Conservation (phyloP, 2,329 filamentous ascomycete genomes). For the Cryphonectria japonica region DNA sequence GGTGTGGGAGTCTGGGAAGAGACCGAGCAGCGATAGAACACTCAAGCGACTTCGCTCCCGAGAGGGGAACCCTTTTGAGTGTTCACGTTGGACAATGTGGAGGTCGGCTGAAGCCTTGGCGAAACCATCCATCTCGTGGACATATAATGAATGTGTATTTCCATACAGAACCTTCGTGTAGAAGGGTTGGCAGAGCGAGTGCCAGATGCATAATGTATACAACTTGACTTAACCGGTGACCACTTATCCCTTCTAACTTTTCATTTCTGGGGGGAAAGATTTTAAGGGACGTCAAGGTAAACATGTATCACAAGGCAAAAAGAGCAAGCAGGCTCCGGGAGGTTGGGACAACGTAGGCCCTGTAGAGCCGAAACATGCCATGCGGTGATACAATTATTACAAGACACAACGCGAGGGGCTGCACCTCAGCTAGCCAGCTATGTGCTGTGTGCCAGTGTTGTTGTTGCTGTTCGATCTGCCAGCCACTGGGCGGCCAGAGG, state of each 20-base stretch:
- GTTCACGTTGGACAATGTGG: too few species aligned
- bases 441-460: not conserved
- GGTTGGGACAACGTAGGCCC: not conserved
- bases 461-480: not conserved
- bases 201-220: conserved; percentile 16
- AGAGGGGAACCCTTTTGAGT: not conserved
- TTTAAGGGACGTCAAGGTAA: not conserved
- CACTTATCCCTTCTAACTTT: not conserved
- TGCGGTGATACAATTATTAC: not conserved
- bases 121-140: not conserved
- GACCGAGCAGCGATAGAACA: not conserved
- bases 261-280: too few species aligned
- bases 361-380: conserved; percentile 1
- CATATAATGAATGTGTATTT: not conserved
- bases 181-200: not conserved
- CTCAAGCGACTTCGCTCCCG: not conserved
- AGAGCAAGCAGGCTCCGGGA: not conserved
- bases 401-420: not conserved
- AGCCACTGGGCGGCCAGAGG: not conserved
- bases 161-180: conserved; percentile 4
- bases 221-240: not conserved
- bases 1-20: not conserved
- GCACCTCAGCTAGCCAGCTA: not conserved
- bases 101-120: not conserved
- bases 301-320: not conserved